Conservation (phyloP, 2,329 filamentous ascomycete species). For the Lachnellula suecica region DNA sequence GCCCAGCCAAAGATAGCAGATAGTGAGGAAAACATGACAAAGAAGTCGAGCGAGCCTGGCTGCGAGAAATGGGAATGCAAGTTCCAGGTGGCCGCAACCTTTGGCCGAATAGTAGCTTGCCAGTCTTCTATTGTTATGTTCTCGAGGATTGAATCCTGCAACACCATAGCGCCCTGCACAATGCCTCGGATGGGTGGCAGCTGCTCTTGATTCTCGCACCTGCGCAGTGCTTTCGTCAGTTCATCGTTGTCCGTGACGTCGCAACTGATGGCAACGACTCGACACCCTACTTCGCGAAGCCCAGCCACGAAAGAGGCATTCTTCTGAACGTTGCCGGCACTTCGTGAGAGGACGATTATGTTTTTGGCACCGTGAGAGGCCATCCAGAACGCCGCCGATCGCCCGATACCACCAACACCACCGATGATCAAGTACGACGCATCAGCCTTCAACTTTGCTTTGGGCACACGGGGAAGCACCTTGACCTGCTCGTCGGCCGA, state of each 20-base stretch:
- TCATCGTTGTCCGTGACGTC: constrained; percentile 46
- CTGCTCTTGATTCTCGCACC: constrained; percentile 1
- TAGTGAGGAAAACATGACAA: constrained; percentile 37
- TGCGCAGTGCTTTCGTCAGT: constrained; percentile 13
- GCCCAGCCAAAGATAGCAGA: constrained; percentile 18
- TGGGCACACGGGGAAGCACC: not conserved
- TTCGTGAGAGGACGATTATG: constrained; percentile 26
- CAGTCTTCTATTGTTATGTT: constrained; percentile 38
- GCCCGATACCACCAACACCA: constrained; percentile 19
- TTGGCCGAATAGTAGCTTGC: constrained; percentile 33
- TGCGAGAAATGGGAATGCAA: constrained; percentile 7
- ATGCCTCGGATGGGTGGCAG: constrained; percentile 39
- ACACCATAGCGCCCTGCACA: constrained; percentile 46
- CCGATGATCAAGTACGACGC: constrained; percentile 30
- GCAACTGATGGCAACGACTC: constrained; percentile 44
- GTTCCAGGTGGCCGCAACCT: constrained; percentile 26
- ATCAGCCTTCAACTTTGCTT: constrained; percentile 9
- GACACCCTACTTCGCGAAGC: constrained; percentile 35
- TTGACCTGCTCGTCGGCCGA: not conserved
- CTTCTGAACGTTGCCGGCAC: not conserved
- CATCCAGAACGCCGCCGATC: constrained; percentile 11
- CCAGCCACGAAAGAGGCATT: constrained; percentile 4
- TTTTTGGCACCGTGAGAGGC: constrained; percentile 15
- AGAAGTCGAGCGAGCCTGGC: constrained; percentile 36
- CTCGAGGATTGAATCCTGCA: constrained; percentile 18